phyloP scores from a whole-genome alignment of 2,329 filamentous ascomycete genomes.

The Nothophaeocryptopus gaeumannii region DNA sequence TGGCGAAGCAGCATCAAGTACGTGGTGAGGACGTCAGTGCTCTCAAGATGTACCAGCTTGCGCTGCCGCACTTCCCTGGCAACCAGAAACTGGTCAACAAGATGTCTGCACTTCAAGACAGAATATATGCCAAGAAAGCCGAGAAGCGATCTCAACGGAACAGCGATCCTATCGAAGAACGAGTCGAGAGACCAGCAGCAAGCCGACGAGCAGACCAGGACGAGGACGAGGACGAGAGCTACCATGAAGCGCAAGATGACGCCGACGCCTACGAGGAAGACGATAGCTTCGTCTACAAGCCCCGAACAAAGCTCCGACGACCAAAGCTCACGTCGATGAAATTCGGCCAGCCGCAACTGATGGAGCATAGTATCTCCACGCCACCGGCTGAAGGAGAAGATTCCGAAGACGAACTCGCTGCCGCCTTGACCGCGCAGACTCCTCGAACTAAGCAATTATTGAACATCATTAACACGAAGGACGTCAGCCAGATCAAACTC shows the following conservation, averaged over 20 bases:
- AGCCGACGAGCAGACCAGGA: background rate
- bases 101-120: conserved; percentile 54
- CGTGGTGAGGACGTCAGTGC: conserved; percentile 75
- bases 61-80: conserved; percentile 78
- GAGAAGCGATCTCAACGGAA: conserved; percentile 17
- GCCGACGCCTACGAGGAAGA: conserved; percentile 35
- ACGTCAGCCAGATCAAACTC: conserved; percentile 62
- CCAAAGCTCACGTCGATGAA: conserved; percentile 13
- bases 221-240: conserved; percentile 43
- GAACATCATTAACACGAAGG: conserved; percentile 70
- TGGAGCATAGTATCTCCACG: background rate
- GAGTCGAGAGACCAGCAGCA: conserved; percentile 8
- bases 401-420: conserved; percentile 34
- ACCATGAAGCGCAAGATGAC: conserved; percentile 36
- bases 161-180: conserved; percentile 4
- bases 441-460: conserved; percentile 63
- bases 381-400: conserved; percentile 20
- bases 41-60: conserved; percentile 80
- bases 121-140: conserved; percentile 43
- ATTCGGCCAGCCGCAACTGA: no score
- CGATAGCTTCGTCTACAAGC: conserved; percentile 39
- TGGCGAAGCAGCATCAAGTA: conserved; percentile 87
- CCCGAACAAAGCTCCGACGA: conserved; percentile 38
- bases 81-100: conserved; percentile 70
- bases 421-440: conserved; percentile 37